Base-by-base conservation (phyloP, 2,329 filamentous ascomycete species). In the Ceratocystis diversiconidia region DNA sequence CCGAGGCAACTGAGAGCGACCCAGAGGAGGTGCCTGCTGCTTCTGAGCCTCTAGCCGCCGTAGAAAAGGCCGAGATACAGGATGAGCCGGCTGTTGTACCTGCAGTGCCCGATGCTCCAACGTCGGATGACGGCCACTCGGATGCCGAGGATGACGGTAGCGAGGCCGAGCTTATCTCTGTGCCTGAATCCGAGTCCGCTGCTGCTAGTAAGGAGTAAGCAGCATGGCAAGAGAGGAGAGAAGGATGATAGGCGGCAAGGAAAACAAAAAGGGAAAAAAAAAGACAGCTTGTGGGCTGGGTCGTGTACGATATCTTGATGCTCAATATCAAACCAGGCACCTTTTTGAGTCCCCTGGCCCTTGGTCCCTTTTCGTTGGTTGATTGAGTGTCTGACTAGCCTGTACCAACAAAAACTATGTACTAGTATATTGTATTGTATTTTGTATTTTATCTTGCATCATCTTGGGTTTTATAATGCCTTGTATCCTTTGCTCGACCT, bases 281-380 rank as follows among this genome's bases (percentile, higher is more conserved):
- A 30, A 19, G 15, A n/a, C 32, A 44, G 59, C 59, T 41, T 41
- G 36, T 41, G 36, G 36, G 41, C 19, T 17, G 25, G 41, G n/a
- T 48, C 28, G 50, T 64, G 62, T 64, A 64, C 62, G 62, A 64
- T 64, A 64, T 59, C 19, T 41, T 44, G 62, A 43, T 59, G 46
- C 52, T 63, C 46, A 64, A 64, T 64, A 57, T 64, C 62, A 64
- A 64, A 12, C 17, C 46, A n/a, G 48, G 48, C 48, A 28, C 48
- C 17, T 28, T 52, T 15, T 28, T 22, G 19, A 52, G 48, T 25
- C 4, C 12, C 22, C 48, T 52, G 19, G 19, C 25, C 8, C 25
- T 52, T 48, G 17, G n/a, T 19, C 46, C 19, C 17, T 48, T 25
- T 52, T 52, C 15, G 19, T 25, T 50, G 22, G 48, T 17, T 28